Conservation (phyloP, 257 asterid genomes). For the Solanum rostratum region DNA sequence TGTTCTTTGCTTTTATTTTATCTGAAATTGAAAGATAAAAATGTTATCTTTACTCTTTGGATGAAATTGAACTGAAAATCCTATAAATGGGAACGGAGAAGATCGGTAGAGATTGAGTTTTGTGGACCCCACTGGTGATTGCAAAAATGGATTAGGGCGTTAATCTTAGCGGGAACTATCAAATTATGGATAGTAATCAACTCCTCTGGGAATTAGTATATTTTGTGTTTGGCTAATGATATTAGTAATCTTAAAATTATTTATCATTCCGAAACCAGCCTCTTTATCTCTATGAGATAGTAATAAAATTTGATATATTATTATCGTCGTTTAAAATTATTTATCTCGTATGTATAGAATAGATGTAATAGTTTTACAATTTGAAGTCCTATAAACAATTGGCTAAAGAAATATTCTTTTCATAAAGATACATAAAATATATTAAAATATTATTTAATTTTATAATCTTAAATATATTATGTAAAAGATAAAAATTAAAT, state of each 20-base stretch:
- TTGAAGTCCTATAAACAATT: not conserved
- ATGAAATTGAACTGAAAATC: constrained; percentile 24
- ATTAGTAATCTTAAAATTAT: too few species aligned
- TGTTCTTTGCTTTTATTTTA: not conserved
- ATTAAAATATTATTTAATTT: not conserved
- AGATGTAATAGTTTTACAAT: not conserved
- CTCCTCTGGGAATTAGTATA: too few species aligned
- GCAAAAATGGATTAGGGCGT: not conserved
- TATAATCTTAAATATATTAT: not conserved
- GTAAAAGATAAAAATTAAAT: too few species aligned
- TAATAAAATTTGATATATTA: too few species aligned
- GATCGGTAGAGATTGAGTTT: not conserved
- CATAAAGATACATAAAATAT: too few species aligned
- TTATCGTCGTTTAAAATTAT: too few species aligned
- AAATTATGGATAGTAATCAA: not conserved
- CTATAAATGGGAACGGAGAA: not conserved
- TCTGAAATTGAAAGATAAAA: not conserved
- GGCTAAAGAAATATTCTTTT: too few species aligned
- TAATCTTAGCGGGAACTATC: not conserved
- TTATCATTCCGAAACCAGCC: too few species aligned
- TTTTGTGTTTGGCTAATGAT: too few species aligned
- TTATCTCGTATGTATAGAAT: too few species aligned
- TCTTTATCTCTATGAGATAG: too few species aligned
- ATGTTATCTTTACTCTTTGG: constrained; percentile 37
- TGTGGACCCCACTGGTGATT: not conserved